These are phyloP conservation scores for Populus euphratica DNA, from an alignment of 345 rosid species.

Conservation along the genomic window DNA sequence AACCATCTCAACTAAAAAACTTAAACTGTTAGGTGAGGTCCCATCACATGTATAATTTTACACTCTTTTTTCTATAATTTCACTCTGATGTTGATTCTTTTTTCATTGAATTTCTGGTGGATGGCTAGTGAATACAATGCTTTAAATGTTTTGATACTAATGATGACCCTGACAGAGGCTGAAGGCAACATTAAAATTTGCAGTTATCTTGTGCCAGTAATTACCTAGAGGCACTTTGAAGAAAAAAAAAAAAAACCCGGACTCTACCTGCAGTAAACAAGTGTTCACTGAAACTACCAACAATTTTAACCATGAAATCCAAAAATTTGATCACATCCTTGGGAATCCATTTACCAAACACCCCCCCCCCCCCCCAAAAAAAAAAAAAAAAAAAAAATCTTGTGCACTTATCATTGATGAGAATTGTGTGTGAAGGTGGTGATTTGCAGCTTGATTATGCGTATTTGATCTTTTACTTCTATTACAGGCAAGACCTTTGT, in stretches of 20 bases:
- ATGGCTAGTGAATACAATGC: neutral
- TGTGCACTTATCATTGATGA: neutral
- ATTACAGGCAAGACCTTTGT: slow-evolving; percentile 77
- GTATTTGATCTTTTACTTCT: neutral
- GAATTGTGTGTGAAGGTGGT: neutral
- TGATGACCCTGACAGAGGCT: neutral
- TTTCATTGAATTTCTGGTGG: neutral
- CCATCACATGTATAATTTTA: too few species aligned
- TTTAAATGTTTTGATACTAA: neutral
- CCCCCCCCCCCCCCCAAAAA: too few species aligned
- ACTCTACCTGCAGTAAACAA: neutral
- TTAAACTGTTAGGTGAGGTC: too few species aligned
- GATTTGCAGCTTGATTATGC: neutral
- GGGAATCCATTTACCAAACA: neutral
- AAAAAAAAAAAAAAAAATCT: neutral
- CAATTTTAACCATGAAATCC: neutral
- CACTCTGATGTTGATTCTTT: neutral
- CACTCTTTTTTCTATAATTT: neutral
- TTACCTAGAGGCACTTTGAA: neutral
- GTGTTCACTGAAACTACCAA: neutral
- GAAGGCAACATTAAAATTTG: neutral
- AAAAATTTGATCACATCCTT: neutral
- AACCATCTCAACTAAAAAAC: too few species aligned
- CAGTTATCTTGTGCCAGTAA: neutral
- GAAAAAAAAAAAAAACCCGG: too few species aligned